phyloP scores from a whole-genome alignment of 352 stramenopile species.

The Aphanomyces cochlioides region DNA sequence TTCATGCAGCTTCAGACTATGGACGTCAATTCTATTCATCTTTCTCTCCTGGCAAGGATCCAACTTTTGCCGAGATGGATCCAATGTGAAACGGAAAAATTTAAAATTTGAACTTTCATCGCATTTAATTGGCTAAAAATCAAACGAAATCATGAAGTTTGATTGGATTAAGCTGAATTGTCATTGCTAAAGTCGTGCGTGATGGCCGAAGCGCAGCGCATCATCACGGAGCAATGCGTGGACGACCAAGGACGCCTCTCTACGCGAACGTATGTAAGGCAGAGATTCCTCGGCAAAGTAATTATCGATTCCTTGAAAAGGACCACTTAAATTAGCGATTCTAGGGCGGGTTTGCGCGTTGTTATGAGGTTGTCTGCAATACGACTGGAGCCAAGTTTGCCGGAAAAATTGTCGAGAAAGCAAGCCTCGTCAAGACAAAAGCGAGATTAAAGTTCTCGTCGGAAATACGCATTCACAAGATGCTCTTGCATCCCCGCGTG shows the following conservation, averaged over 20 bases:
- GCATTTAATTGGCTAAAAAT: slow-evolving; percentile 11
- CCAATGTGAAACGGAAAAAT: slow-evolving; percentile 8
- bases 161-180: too few relatives aligned
- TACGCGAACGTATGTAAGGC: slow-evolving; percentile 5
- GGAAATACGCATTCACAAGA: slow-evolving; percentile 99
- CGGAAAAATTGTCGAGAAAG: slow-evolving; percentile 97
- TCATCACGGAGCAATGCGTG: slow-evolving; percentile 7
- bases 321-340: background rate
- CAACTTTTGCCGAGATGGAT: too few relatives aligned
- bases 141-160: background rate
- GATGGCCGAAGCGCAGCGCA: slow-evolving; percentile 17
- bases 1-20: too few relatives aligned
- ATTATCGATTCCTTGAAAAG: background rate
- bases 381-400: slow-evolving; percentile 92
- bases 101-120: background rate
- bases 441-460: slow-evolving; percentile 80
- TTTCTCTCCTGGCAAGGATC: background rate
- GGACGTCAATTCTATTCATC: background rate
- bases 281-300: slow-evolving; percentile 29
- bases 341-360: slow-evolving; percentile 96
- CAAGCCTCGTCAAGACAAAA: slow-evolving; percentile 94
- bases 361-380: slow-evolving; percentile 93
- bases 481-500: slow-evolving; percentile 91
- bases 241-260: background rate
- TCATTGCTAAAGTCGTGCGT: too few relatives aligned